phyloP scores from a whole-genome alignment of 805 yeast species.

The Ogataea methylovora region DNA sequence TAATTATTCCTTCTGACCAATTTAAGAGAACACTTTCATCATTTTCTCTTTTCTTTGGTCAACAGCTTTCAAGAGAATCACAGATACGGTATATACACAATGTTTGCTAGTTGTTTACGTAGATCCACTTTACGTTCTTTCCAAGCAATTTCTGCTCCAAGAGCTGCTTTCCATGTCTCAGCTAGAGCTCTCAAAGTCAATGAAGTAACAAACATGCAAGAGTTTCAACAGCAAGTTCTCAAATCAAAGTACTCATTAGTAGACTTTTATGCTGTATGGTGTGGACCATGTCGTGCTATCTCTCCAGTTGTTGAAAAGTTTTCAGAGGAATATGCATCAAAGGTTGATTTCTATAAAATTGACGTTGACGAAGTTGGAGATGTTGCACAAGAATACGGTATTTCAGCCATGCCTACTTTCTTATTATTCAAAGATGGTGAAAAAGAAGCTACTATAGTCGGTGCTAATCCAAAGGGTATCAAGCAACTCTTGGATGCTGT shows the following conservation, averaged over 20 bases:
- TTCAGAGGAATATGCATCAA: conserved; percentile 32
- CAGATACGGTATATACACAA: too few species aligned
- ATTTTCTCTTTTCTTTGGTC: too few species aligned
- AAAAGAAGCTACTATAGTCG: conserved; percentile 49
- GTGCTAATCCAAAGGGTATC: conserved; percentile 46
- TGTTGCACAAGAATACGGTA: conserved; percentile 51
- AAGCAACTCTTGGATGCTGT: conserved; percentile 22
- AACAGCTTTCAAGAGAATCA: too few species aligned
- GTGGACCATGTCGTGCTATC: conserved; percentile 74
- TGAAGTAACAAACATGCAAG: conserved; percentile 25
- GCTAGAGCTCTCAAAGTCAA: conserved; percentile 16
- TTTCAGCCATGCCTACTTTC: conserved; percentile 75
- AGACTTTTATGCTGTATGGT: conserved; percentile 70
- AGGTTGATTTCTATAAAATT: conserved; percentile 57
- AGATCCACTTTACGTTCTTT: too few species aligned
- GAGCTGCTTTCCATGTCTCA: conserved; percentile 7
- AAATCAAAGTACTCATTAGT: conserved; percentile 40
- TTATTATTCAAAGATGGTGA: conserved; percentile 55
- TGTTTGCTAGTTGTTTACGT: too few species aligned
- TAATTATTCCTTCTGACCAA: too few species aligned
- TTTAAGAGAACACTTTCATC: too few species aligned
- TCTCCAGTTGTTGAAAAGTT: conserved; percentile 45
- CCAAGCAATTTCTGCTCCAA: too few species aligned
- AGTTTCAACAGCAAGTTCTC: conserved; percentile 28
- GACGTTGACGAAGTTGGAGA: conserved; percentile 62